phyloP scores from a whole-genome alignment of 371 early-diverging fungal genomes.

The Choanephora cucurbitarum region DNA sequence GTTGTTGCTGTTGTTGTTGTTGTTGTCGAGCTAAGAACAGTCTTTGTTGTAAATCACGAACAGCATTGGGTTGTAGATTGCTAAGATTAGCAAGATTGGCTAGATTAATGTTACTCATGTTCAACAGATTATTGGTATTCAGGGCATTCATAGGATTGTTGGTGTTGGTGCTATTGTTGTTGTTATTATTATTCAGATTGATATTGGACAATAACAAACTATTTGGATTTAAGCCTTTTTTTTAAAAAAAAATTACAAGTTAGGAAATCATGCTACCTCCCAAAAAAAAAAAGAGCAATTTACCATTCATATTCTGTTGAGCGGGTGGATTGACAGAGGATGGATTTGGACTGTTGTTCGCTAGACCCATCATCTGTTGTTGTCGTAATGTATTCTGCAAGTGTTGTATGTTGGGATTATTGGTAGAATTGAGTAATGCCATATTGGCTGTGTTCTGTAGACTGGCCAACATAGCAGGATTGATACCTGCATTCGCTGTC shows the following conservation, averaged over 20 bases:
- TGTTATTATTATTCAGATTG: slow-evolving; percentile 35
- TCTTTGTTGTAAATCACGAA: slow-evolving; percentile 38
- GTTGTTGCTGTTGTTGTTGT: slow-evolving; percentile 47
- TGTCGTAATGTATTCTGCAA: slow-evolving; percentile 28
- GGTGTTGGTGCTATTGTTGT: too few species aligned
- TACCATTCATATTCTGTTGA: slow-evolving; percentile 34
- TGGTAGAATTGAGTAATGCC: slow-evolving; percentile 20
- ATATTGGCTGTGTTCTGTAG: slow-evolving; percentile 27
- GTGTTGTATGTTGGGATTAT: slow-evolving; percentile 27
- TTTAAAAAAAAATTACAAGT: neutral
- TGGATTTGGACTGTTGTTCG: slow-evolving; percentile 14
- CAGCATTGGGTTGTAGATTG: slow-evolving; percentile 35
- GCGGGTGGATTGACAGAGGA: slow-evolving; percentile 26
- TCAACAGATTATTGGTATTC: slow-evolving; percentile 23
- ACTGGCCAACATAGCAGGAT: slow-evolving; percentile 23
- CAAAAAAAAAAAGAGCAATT: neutral
- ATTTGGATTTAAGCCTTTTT: slow-evolving; percentile 43
- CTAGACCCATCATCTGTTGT: slow-evolving; percentile 33
- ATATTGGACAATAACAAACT: slow-evolving; percentile 47
- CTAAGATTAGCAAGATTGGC: slow-evolving; percentile 22
- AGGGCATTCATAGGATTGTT: slow-evolving; percentile 16
- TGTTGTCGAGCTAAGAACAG: slow-evolving; percentile 34
- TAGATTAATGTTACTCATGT: slow-evolving; percentile 27
- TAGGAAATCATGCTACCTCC: too few species aligned
- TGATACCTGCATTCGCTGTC: slow-evolving; percentile 22